Evolutionary conservation across 345 rosid species (phyloP), one percentile per base, ranked within the genome.

Genomic region (Hibiscus tridactylites): DNA sequence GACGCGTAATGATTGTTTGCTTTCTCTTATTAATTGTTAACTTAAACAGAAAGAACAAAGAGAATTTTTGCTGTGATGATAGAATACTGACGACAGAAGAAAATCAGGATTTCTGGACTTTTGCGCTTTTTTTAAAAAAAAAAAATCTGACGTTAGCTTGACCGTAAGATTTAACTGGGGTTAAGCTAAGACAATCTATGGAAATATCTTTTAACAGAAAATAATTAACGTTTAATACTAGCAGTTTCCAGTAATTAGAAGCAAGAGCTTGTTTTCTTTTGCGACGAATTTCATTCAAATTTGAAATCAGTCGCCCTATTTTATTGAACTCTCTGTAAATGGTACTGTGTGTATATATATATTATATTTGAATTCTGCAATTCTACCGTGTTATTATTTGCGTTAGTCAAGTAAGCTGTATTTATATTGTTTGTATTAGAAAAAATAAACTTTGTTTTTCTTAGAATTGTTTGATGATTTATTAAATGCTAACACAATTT

Each of bases 1-100:
- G 89, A 90, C 56, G 87, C 91, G 97, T 94, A 91, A 79, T 77
- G 44, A 37, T 37, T 17, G 24, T 3, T 17, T 53, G 0, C 13
- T 7, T 6, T 12, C 26, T 16, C 53, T 47, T 47, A n/a, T 50
- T 50, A 13, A 13, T 47, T 47, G 11, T 66, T 26, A 66, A 26
- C 2, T 67, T 49, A 13, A 29, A 67, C 28, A 66, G 6, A 26
- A 47, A 66, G 8, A 47, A 66, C 33, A 65, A 42, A 49, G 21
- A 50, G 16, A 67, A 67, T 28, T 1, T 67, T 16, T 59, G 74
- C 39, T 42, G 5, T 24, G 9, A 15, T 39, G 9, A 35, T 26
- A 56, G 5, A 57, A 33, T 21, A 57, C 39, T 46, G 24, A 58
- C 65, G 24, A 39, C 54, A 13, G 58, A 12, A 21, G 17, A 42